Percentiles rank a stretch among this genome's conserved stretches.
These are phyloP conservation scores for Flaveria floridana DNA, from an alignment of 140 eudicot genomes.

Conservation along the genomic window DNA sequence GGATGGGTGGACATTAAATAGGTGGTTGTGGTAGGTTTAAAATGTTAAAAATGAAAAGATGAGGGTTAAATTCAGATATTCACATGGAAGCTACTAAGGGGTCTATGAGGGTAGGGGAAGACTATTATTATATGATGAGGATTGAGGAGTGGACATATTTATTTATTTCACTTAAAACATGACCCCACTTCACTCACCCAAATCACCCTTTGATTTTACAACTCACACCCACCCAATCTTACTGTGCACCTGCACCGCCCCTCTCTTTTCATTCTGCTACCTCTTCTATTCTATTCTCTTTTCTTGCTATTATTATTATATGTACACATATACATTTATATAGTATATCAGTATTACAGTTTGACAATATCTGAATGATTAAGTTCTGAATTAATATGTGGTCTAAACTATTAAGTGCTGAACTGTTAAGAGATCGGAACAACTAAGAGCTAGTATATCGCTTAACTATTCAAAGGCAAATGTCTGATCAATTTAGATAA, in stretches of 20 bases:
- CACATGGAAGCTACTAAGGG: constrained; percentile 38
- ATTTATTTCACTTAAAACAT: constrained; percentile 23
- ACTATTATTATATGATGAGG: constrained; percentile 19
- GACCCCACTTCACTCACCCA: constrained; percentile 37
- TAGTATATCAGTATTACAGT: too few species aligned
- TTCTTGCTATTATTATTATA: background rate
- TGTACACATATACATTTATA: background rate
- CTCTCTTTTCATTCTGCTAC: constrained; percentile 38
- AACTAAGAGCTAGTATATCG: too few species aligned
- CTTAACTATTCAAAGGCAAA: too few species aligned
- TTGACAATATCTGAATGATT: too few species aligned
- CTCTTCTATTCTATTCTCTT: background rate
- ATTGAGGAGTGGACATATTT: constrained; percentile 31
- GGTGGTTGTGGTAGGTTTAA: constrained; percentile 44
- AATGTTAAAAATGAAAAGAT: constrained; percentile 20
- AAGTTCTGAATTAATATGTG: too few species aligned
- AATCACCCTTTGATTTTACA: constrained; percentile 47
- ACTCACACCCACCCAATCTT: constrained; percentile 43
- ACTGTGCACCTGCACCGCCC: constrained; percentile 43
- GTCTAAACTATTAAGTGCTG: too few species aligned
- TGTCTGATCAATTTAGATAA: too few species aligned
- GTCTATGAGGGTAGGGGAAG: constrained; percentile 29
- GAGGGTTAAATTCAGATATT: constrained; percentile 36
- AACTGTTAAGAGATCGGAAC: too few species aligned
- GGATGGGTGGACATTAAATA: constrained; percentile 34